These are phyloP conservation scores for Umbelopsis vinacea DNA, from an alignment of 192 early-diverging fungal genomes.

Conservation along the genomic window DNA sequence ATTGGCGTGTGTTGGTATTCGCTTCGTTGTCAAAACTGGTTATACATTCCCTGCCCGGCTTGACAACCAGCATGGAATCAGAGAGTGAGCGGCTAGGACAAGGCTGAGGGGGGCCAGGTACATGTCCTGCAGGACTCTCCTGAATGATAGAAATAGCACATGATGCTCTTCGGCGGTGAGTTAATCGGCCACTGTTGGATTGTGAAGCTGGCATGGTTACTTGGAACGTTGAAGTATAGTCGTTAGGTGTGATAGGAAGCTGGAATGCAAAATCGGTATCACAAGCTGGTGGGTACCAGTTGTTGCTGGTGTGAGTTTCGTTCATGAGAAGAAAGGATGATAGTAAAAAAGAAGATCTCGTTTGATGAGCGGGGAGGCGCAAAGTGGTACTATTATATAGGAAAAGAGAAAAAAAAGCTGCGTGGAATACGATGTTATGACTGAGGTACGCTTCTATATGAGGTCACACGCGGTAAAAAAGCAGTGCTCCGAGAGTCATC, in stretches of 20 bases:
- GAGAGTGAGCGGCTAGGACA: slow-evolving; percentile 6
- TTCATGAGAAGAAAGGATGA: slow-evolving; percentile 1
- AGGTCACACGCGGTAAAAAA: slow-evolving; percentile 10
- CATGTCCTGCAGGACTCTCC: slow-evolving; percentile 11
- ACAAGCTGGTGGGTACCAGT: slow-evolving; percentile 10
- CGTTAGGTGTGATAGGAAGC: slow-evolving; percentile 7
- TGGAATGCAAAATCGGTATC: slow-evolving; percentile 9
- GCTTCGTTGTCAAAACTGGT: slow-evolving; percentile 8
- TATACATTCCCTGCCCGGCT: slow-evolving; percentile 9
- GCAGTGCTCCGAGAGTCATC: slow-evolving; percentile 23
- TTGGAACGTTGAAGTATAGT: slow-evolving; percentile 16
- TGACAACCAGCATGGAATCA: slow-evolving; percentile 16
- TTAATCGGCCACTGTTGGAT: not conserved
- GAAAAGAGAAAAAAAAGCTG: not conserved
- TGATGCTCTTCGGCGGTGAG: slow-evolving; percentile 11
- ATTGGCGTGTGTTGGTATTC: not conserved
- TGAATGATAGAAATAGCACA: slow-evolving; percentile 15
- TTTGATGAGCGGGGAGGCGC: not conserved
- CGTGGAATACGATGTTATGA: slow-evolving; percentile 3
- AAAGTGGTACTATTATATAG: slow-evolving; percentile 12
- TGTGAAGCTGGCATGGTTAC: not conserved
- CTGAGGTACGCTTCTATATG: not conserved
- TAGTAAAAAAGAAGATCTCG: not conserved
- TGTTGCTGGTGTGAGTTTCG: slow-evolving; percentile 2
- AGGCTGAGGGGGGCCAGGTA: not conserved